Evolutionary conservation across 2,329 filamentous ascomycete species (phyloP), one percentile per base, ranked within the genome.

Genomic region (Cladophialophora chaetospira): DNA sequence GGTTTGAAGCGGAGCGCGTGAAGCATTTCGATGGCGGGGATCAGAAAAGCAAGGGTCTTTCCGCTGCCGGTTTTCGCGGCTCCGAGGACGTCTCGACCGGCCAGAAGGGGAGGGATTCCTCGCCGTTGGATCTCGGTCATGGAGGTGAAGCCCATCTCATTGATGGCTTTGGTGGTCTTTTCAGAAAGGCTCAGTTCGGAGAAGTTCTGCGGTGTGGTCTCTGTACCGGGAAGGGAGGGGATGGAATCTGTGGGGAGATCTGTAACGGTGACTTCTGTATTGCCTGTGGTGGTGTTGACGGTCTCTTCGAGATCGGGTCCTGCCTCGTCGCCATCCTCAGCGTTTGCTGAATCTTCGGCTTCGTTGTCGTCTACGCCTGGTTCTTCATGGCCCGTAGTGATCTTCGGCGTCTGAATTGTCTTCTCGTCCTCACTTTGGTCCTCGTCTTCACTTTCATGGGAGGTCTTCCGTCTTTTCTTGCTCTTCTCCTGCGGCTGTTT

Each of bases 91-190:
- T 97, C 93, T 70, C 88, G 87, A 62, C 94, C 94, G 38, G 92
- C 91, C 58, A 97, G 79, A 44, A 95, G 79, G 17, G 92, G 91
- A 3, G 93, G 92, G 54, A 97, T 96, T 10, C 88, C 88, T 70
- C 88, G 83, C 66, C 85, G 83, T 74, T 97, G 94, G 65, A 97
- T 97, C 72, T 94, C 89, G 0, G 94, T 97, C 92, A 99, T 97
- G 45, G 82, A 92, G 69, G 88, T 87, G 71, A 97, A 97, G 11
- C 89, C 89, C 93, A 99, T 97, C 63, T 88, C 89, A 56, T 86
- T 76, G 66, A 97, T 91, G 6, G 91, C 92, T 75, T 88, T 85
- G 81, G 92, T 88, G 0, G 91, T 97, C 74, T 89, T 91, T 21
- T 92, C 88, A 1, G 90, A 94, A 9, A 99, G 82, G 53, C 89